Base-by-base conservation (phyloP, 2,329 filamentous ascomycete species). In the Aspergillus thermomutatus region DNA sequence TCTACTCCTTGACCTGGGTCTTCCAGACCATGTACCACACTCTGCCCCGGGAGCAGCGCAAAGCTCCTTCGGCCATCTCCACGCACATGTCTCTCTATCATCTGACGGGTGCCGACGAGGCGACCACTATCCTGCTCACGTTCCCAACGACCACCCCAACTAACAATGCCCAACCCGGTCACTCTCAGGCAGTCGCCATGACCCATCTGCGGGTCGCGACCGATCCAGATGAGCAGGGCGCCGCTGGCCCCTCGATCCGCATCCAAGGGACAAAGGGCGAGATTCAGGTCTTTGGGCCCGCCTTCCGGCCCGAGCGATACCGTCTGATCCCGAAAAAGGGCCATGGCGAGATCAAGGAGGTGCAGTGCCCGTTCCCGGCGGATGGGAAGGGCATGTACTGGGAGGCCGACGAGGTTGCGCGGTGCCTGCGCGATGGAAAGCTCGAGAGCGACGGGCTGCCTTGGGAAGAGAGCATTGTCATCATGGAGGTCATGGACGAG, bases 1-100 rank as follows among this genome's bases (percentile, higher is more conserved):
- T 96, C 73, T 96, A 96, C 78, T 85, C 90, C 49, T 77, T 96
- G 60, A 95, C 91, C 31, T 96, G 92, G 92, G 83, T 94, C 50
- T 95, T 93, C 82, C 91, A 96, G 76, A 88, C 88, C 47, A 82
- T 96, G 27, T 96, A 96, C 76, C 90, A 92, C 72, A 85, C 89
- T 3, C 88, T 92, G 68, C 82, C 87, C 1, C 80, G 71, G 28
- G 72, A 77, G 9, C 72, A 83, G 53, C 89, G 91, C 64, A 83
- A 90, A 72, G 69, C 82, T 1, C 92, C 92, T 4, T 72, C 69
- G 7, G 81, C 79, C 47, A 86, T 94, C 3, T 77, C 86, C 9
- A 83, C 87, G 0, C 84, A 89, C 52, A 85, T 92, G 66, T 85
- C 85, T 69, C 88, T 89, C 69, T 91, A 91, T 74, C 72, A 77